Evolutionary conservation across 1,284 basidiomycete species (phyloP).

Genomic region (Leccinum angustisporum): DNA sequence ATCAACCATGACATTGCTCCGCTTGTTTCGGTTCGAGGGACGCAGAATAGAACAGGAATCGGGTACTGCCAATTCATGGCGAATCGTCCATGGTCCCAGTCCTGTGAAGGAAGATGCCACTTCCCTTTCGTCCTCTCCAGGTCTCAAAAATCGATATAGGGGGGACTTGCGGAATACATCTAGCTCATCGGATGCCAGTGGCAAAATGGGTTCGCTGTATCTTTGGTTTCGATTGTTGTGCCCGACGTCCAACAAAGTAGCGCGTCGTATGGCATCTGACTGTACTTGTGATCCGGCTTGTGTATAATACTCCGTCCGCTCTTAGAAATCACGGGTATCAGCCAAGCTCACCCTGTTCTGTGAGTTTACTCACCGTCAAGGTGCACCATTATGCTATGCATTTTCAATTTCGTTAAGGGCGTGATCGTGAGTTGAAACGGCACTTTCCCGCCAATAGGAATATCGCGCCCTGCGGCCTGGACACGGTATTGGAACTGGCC

Average conservation of each 20-base stretch:
- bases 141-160: constrained; percentile 41
- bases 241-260: constrained; percentile 70
- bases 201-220: constrained; percentile 58
- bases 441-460: constrained; percentile 81
- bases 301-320: constrained; percentile 79
- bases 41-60: constrained; percentile 60
- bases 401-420: constrained; percentile 83
- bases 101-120: constrained; percentile 64
- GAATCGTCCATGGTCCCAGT: constrained; percentile 72
- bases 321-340: constrained; percentile 38
- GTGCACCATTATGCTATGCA: constrained; percentile 74
- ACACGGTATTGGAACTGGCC: constrained; percentile 86
- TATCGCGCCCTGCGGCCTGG: constrained; percentile 76
- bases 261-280: constrained; percentile 69
- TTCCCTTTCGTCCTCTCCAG: constrained; percentile 51
- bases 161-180: constrained; percentile 57
- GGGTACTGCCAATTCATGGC: constrained; percentile 57
- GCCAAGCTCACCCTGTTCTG: neutral
- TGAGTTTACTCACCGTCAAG: constrained; percentile 70
- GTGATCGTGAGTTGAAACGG: constrained; percentile 83
- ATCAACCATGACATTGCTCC: constrained; percentile 76
- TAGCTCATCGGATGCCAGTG: constrained; percentile 60
- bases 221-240: constrained; percentile 31
- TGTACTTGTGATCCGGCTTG: constrained; percentile 69
- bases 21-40: constrained; percentile 82